Evolutionary conservation across 2,329 filamentous ascomycete species (phyloP).

Genomic region (Lecanicillium sp.): DNA sequence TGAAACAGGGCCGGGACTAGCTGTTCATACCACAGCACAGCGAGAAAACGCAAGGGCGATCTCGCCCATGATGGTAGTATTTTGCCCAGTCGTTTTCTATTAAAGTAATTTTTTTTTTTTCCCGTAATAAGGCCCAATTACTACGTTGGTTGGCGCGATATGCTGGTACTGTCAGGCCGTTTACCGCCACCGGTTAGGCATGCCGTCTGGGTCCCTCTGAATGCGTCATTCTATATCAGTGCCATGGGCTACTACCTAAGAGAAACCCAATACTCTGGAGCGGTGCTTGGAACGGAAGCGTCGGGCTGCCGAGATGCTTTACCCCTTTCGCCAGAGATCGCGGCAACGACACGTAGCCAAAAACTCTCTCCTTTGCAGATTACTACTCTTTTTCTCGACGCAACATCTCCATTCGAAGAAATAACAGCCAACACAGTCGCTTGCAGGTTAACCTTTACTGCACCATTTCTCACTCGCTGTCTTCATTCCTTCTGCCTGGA

Average conservation of each 20-base stretch:
- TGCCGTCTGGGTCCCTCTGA: background rate
- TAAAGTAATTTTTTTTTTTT: background rate
- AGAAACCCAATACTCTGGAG: constrained; percentile 10
- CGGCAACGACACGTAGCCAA: background rate
- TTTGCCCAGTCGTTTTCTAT: background rate
- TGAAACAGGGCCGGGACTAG: background rate
- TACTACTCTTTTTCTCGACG: background rate
- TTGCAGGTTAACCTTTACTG: background rate
- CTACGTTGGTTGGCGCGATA: background rate
- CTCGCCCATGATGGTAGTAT: no score
- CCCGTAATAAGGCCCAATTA: no score
- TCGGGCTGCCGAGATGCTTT: background rate
- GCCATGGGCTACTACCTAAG: background rate
- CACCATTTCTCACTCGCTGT: background rate
- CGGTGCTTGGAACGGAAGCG: background rate
- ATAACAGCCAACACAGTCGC: background rate
- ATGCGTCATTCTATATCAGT: background rate
- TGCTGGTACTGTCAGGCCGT: background rate
- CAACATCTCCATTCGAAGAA: background rate
- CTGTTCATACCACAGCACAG: background rate
- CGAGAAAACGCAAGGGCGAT: constrained; percentile 1
- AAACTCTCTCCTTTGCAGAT: no score
- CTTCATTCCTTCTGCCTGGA: constrained; percentile 7
- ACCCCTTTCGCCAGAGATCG: background rate
- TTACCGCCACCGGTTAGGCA: background rate